These are phyloP conservation scores for Prasinococcaceae sp. DNA, from an alignment of 139 green algal species.

Conservation along the genomic window DNA sequence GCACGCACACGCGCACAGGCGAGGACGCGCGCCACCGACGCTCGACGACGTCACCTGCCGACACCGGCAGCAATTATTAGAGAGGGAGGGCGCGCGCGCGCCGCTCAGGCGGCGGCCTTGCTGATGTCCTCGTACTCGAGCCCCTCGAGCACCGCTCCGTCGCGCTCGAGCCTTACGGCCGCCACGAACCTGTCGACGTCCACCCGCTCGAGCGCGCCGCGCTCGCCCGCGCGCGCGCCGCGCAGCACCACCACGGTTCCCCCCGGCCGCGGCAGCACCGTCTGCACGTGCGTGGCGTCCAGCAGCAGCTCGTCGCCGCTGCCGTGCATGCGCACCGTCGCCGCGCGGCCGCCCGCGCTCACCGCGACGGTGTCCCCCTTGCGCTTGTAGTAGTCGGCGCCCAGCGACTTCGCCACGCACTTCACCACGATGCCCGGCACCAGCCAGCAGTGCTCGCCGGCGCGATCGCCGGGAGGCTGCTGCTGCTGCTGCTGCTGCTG, in stretches of 20 bases:
- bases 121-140: conserved; percentile 85
- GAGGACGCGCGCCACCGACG: too few species aligned
- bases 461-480: too few species aligned
- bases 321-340: conserved; percentile 57
- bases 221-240: conserved; percentile 41
- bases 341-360: too few species aligned
- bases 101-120: conserved; percentile 43
- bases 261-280: conserved; percentile 49
- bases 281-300: conserved; percentile 89
- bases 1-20: too few species aligned
- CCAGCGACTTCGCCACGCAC: conserved; percentile 59
- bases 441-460: conserved; percentile 52
- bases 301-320: conserved; percentile 55
- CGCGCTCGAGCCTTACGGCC: conserved; percentile 24
- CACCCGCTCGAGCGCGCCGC: conserved; percentile 38
- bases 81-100: too few species aligned
- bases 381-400: conserved; percentile 79
- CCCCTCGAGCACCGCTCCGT: conserved; percentile 33
- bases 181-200: conserved; percentile 56
- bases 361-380: too few species aligned
- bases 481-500: too few species aligned
- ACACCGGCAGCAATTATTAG: too few species aligned
- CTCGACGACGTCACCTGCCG: too few species aligned
- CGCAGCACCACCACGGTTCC: conserved; percentile 55
- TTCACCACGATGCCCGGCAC: conserved; percentile 72